Conservation (phyloP, 75 land plant genomes). For the Sequoiadendron giganteum region DNA sequence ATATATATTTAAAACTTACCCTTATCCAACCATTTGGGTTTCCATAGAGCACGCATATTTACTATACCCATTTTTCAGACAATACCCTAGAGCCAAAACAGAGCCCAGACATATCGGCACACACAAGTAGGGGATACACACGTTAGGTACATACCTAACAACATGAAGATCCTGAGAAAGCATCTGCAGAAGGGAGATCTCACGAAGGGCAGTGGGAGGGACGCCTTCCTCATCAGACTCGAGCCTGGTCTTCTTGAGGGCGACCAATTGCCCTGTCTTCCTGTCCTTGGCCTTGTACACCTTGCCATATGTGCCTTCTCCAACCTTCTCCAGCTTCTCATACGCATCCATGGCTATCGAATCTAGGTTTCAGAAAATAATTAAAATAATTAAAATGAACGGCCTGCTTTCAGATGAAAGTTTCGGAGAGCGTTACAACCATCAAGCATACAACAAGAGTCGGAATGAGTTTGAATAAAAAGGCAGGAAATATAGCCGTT, state of each 20-base stretch:
- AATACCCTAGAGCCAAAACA: background rate
- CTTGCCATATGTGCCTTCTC: constrained; percentile 88
- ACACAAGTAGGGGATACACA: background rate
- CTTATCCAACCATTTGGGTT: background rate
- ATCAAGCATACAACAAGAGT: too few relatives aligned
- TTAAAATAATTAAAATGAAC: background rate
- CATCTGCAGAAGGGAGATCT: constrained; percentile 88
- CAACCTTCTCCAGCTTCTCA: constrained; percentile 86
- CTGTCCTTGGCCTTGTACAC: constrained; percentile 90
- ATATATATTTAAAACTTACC: background rate
- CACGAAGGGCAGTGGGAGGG: constrained; percentile 92
- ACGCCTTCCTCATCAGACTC: constrained; percentile 91
- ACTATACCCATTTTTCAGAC: background rate
- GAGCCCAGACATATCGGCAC: background rate
- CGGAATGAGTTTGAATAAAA: background rate
- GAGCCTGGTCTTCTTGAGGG: constrained; percentile 82
- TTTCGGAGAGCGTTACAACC: background rate
- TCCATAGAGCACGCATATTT: background rate
- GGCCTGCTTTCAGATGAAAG: background rate
- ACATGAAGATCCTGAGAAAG: constrained; percentile 77
- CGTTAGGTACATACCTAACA: constrained; percentile 29
- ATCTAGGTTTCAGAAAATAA: background rate
- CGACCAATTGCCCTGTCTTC: constrained; percentile 67
- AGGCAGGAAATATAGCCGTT: background rate
- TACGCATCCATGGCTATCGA: constrained; percentile 58